Evolutionary conservation across 2,329 filamentous ascomycete species (phyloP).

Genomic region (Pseudogymnoascus sp.): DNA sequence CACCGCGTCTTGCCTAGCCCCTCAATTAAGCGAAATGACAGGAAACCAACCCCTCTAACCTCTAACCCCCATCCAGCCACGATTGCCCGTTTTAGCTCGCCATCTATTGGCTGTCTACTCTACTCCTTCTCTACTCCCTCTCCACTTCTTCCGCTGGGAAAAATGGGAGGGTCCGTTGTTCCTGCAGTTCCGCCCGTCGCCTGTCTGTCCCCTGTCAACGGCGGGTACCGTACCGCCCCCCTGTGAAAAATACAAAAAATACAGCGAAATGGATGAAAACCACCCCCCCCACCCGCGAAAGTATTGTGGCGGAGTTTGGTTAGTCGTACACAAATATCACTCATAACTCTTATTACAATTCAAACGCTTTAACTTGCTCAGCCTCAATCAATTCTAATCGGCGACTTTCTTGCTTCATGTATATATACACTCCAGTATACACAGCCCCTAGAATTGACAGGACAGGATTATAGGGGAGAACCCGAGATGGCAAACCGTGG

Average conservation of each 20-base stretch:
- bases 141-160: background rate
- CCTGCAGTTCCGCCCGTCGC: background rate
- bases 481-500: background rate
- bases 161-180: background rate
- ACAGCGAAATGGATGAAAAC: too few species aligned
- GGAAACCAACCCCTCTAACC: background rate
- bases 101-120: background rate
- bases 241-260: background rate
- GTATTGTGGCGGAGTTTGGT: background rate
- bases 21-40: background rate
- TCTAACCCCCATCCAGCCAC: background rate
- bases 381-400: background rate
- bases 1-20: background rate
- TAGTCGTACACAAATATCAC: background rate
- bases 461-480: background rate
- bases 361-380: background rate
- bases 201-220: background rate
- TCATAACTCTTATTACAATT: too few species aligned
- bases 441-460: background rate
- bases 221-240: background rate
- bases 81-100: background rate
- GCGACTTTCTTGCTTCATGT: background rate
- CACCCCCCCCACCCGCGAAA: too few species aligned
- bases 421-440: too few species aligned
- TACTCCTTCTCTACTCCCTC: background rate